Evolutionary conservation across 2,329 filamentous ascomycete genomes (phyloP).

Genomic region (Tetracladium maxilliforme): DNA sequence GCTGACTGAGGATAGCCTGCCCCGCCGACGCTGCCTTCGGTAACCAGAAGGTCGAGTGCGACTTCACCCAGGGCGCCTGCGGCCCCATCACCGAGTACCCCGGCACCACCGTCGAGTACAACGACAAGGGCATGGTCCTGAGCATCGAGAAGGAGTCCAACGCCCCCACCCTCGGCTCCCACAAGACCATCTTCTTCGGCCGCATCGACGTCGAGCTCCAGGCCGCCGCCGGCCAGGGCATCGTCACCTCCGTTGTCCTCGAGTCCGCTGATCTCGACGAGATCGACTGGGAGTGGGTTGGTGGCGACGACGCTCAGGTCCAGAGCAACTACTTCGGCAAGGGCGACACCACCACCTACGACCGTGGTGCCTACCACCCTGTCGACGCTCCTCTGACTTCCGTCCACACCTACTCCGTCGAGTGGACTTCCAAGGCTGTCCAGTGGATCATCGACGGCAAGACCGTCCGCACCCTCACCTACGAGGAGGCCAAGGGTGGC

Average conservation of each 20-base stretch:
- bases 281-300: conserved; percentile 32
- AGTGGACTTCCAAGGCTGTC: conserved; percentile 46
- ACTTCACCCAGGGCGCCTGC: conserved; percentile 25
- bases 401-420: conserved; percentile 52
- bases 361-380: conserved; percentile 23
- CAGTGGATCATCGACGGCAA: conserved; percentile 43
- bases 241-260: conserved; percentile 32
- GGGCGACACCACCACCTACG: conserved; percentile 34
- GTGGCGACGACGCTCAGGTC: conserved; percentile 15
- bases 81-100: conserved; percentile 40
- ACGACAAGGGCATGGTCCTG: conserved; percentile 29
- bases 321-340: conserved; percentile 40
- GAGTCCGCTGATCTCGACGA: conserved; percentile 36
- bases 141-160: conserved; percentile 28
- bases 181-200: conserved; percentile 38
- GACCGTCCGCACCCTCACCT: conserved; percentile 28
- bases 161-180: conserved; percentile 27
- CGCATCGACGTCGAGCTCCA: conserved; percentile 29
- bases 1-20: conserved; percentile 15
- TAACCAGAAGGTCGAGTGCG: conserved; percentile 19
- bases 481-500: conserved; percentile 27
- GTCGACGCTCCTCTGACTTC: conserved; percentile 18
- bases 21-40: conserved; percentile 25
- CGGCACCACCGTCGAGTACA: conserved; percentile 24
- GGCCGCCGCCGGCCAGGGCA: conserved; percentile 29